Evolutionary conservation across 2,329 filamentous ascomycete genomes (phyloP).

Genomic region (Colletotrichum spinosum): DNA sequence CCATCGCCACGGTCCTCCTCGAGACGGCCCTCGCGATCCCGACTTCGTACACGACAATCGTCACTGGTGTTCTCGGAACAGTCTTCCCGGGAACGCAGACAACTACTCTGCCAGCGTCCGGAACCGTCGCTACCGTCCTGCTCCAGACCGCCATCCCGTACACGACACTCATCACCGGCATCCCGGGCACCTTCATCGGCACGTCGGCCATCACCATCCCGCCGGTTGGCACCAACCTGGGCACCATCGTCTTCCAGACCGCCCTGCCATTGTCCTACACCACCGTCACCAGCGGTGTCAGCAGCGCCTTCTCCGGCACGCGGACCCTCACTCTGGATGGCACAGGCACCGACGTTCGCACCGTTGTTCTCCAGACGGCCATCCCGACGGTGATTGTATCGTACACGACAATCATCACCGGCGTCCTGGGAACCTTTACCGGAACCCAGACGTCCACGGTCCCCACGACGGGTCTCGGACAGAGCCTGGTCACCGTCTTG

Average conservation of each 20-base stretch:
- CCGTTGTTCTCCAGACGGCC: conserved; percentile 13
- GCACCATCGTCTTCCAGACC: conserved; percentile 21
- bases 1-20: background rate
- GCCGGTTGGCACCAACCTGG: background rate
- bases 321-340: conserved; percentile 8
- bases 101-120: background rate
- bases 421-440: conserved; percentile 3
- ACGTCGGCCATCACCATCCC: conserved; percentile 8
- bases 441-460: conserved; percentile 14
- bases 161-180: conserved; percentile 7
- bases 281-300: conserved; percentile 19
- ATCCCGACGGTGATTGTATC: conserved; percentile 21
- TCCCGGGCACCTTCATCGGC: conserved; percentile 10
- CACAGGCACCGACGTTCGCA: conserved; percentile 9
- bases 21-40: background rate
- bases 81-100: background rate
- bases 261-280: conserved; percentile 13
- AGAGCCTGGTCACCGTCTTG: conserved; percentile 19
- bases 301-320: conserved; percentile 14
- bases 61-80: background rate
- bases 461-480: conserved; percentile 12
- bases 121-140: background rate
- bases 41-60: background rate
- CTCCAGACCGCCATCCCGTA: background rate
- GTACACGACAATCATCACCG: conserved; percentile 23